phyloP scores from a whole-genome alignment of 2,329 filamentous ascomycete species.

The Colletotrichum viniferum region DNA sequence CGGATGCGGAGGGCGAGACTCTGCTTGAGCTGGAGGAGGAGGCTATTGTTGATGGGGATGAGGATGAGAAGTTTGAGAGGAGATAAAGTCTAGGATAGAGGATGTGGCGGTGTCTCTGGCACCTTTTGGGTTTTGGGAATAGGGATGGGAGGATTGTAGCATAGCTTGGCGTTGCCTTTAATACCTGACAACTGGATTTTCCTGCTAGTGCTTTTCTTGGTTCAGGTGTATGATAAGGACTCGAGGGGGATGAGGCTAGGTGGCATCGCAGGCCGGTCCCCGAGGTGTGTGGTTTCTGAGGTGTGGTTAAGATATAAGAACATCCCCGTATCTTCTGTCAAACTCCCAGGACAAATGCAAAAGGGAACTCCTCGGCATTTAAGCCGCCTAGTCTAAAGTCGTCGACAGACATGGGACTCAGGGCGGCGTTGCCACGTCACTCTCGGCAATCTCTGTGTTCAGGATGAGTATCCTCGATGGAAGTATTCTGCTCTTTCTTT shows the following conservation, averaged over 20 bases:
- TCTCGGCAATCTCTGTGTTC: too few species aligned
- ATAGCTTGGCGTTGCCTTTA: background rate
- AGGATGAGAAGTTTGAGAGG: background rate
- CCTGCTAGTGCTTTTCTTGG: background rate
- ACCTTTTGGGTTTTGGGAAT: background rate
- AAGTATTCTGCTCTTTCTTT: too few species aligned
- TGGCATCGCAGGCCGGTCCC: background rate
- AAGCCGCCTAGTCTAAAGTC: too few species aligned
- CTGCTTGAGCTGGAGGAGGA: slow-evolving; percentile 30
- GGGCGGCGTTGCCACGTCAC: too few species aligned
- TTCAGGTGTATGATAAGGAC: too few species aligned
- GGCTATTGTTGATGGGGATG: slow-evolving; percentile 19
- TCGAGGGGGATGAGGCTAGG: too few species aligned
- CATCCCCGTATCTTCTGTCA: background rate
- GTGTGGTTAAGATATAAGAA: background rate
- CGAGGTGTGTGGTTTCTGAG: rapidly evolving
- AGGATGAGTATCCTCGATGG: too few species aligned
- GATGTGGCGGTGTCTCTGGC: too few species aligned
- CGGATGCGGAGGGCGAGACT: slow-evolving; percentile 29
- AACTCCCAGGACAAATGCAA: too few species aligned
- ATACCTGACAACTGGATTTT: background rate
- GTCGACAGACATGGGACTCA: too few species aligned
- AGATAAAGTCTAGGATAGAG: background rate
- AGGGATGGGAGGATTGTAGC: background rate
- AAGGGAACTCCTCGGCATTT: too few species aligned